phyloP scores from a whole-genome alignment of 2,329 filamentous ascomycete genomes.

The Beauveria varroae region DNA sequence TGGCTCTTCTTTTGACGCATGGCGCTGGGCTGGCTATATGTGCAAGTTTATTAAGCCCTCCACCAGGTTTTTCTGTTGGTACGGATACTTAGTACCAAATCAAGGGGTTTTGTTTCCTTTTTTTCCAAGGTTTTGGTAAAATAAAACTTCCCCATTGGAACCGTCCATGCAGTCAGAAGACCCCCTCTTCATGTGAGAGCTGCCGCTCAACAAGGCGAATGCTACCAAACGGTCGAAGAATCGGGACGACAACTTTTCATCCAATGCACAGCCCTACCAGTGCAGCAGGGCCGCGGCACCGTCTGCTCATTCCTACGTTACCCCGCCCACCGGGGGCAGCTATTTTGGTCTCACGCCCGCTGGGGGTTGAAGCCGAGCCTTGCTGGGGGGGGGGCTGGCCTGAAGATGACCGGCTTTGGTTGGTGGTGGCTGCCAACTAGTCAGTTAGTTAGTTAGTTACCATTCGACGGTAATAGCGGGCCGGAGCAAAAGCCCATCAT shows the following conservation, averaged over 20 bases:
- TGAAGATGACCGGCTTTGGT: background rate
- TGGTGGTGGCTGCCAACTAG: no score
- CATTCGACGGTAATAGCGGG: background rate
- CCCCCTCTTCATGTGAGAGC: background rate
- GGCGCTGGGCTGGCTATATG: background rate
- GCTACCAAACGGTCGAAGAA: background rate
- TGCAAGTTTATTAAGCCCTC: background rate
- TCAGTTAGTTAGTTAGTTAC: background rate
- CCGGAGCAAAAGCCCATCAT: background rate
- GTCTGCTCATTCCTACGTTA: background rate
- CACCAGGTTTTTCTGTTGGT: no score
- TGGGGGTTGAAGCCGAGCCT: background rate
- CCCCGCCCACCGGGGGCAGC: background rate
- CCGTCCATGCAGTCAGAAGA: background rate
- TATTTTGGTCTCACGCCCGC: conserved; percentile 3
- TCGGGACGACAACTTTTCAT: background rate
- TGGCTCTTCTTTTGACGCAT: background rate
- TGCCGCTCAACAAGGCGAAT: background rate
- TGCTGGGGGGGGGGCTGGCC: background rate
- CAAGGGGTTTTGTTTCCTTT: background rate
- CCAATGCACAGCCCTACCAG: conserved; percentile 1
- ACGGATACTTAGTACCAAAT: no score
- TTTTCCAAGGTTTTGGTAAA: background rate
- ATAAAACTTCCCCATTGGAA: background rate
- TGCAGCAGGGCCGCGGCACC: background rate